These are phyloP conservation scores for Colletotrichum truncatum DNA, from an alignment of 2,329 filamentous ascomycete species.

Conservation along the genomic window DNA sequence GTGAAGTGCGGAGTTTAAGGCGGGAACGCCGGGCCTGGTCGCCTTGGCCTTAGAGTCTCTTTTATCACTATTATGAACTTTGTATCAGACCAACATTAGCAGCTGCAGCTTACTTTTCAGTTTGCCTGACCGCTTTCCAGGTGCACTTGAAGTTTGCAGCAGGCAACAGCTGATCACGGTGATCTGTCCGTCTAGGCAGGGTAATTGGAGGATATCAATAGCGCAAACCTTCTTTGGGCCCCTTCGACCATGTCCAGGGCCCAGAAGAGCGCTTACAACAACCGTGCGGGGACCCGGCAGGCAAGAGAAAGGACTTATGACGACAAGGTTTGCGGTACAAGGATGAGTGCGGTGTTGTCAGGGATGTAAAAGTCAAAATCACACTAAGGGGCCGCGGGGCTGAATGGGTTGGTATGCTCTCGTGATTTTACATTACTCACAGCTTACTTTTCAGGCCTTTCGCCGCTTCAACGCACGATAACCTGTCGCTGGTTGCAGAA, in stretches of 20 bases:
- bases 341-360: slow-evolving; percentile 1
- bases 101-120: slow-evolving; percentile 22
- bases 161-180: slow-evolving; percentile 23
- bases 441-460: slow-evolving; percentile 1
- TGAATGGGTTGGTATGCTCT: slow-evolving; percentile 10
- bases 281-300: slow-evolving; percentile 9
- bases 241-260: slow-evolving; percentile 14
- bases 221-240: slow-evolving; percentile 22
- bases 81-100: background rate
- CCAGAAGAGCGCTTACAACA: background rate
- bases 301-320: slow-evolving; percentile 14
- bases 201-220: slow-evolving; percentile 24
- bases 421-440: slow-evolving; percentile 3
- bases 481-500: background rate
- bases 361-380: slow-evolving; percentile 26
- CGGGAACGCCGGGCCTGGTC: background rate
- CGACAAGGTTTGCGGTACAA: slow-evolving; percentile 19
- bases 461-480: background rate
- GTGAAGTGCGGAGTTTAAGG: background rate
- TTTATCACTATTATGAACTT: slow-evolving; percentile 24
- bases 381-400: background rate
- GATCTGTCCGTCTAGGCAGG: slow-evolving; percentile 18
- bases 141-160: slow-evolving; percentile 11
- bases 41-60: background rate
- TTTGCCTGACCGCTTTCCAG: slow-evolving; percentile 25